Evolutionary conservation across 208 protist species (phyloP).

Genomic region (Trypanosoma melophagium): DNA sequence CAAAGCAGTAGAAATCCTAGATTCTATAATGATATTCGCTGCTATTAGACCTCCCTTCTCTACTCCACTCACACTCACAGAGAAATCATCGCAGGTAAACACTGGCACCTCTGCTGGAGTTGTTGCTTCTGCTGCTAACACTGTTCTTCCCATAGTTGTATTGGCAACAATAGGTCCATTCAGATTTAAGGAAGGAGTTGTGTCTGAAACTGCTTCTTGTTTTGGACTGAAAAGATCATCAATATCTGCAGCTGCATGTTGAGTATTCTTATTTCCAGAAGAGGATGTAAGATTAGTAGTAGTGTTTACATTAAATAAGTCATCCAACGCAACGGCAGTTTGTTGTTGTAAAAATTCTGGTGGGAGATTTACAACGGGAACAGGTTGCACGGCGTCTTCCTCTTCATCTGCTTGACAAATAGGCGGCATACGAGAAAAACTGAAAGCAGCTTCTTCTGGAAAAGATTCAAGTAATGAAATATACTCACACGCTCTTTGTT

Average conservation of each 20-base stretch:
- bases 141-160: not conserved
- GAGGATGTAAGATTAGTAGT: not conserved
- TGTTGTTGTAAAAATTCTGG: slow-evolving; percentile 50
- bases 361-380: slow-evolving; percentile 60
- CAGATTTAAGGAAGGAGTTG: not conserved
- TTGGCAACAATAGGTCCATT: slow-evolving; percentile 8
- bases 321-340: slow-evolving; percentile 56
- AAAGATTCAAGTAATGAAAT: slow-evolving; percentile 78
- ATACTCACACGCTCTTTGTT: slow-evolving; percentile 94
- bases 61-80: slow-evolving; percentile 36
- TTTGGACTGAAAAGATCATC: slow-evolving; percentile 30
- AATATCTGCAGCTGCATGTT: slow-evolving; percentile 6
- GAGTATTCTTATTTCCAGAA: not conserved
- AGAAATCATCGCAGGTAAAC: slow-evolving; percentile 57
- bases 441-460: slow-evolving; percentile 64
- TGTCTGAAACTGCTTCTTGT: not conserved
- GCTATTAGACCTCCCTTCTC: slow-evolving; percentile 17
- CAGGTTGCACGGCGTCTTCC: slow-evolving; percentile 46
- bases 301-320: slow-evolving; percentile 63
- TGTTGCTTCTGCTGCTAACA: not conserved
- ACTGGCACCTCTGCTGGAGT: slow-evolving; percentile 27
- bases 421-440: slow-evolving; percentile 82
- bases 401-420: slow-evolving; percentile 38
- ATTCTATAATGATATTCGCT: slow-evolving; percentile 49
- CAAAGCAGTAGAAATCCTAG: slow-evolving; percentile 29